Base-by-base conservation (phyloP, 768 basidiomycete species). In the Russula virescens region DNA sequence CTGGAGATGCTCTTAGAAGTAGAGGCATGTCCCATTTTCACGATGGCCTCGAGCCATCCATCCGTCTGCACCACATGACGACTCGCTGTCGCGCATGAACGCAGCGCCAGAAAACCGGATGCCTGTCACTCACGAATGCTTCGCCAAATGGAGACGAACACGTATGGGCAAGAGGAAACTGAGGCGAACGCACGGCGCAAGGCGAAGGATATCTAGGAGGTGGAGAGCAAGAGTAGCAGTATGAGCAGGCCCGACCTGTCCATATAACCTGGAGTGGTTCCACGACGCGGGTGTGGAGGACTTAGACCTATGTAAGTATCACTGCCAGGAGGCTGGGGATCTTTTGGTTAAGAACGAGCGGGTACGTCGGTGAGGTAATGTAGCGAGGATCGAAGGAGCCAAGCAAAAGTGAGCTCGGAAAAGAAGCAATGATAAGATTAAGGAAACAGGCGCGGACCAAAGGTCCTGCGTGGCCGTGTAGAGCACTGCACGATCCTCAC, bases 171-270 rank as follows among this genome's bases (percentile, higher is more conserved):
- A 98, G 84, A 98, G 74, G 79, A 84, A 46, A 96, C 94, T 8
- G 95, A 98, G 71, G 76, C 80, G 52, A 93, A 98, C 59, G 93
- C 85, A 0, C 16, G 85, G 64, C 83, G 83, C 68, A 93, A 90
- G 73, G 81, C 91, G 26, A 97, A 97, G 76, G 87, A 91, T 55
- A 70, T 83, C 7, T 88, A 92, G 66, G 81, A 80, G 68, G 83
- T 87, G 3, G 94, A 94, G 3, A 96, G 95, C 62, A 98, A 98
- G 83, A 86, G 78, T 71, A 81, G 76, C 38, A 96, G 97, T 51
- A 94, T 99, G 93, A 92, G 89, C 62, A 97, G 97, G 55, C 82
- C 93, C 75, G 97, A 98, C 76, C 77, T 99, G 89, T 96, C 96
- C 83, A 76, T 96, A 91, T 84, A 94, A 95, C 74, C 89, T 93